phyloP scores from a whole-genome alignment of 176 grass and related monocot species.

The Oryza nivara region DNA sequence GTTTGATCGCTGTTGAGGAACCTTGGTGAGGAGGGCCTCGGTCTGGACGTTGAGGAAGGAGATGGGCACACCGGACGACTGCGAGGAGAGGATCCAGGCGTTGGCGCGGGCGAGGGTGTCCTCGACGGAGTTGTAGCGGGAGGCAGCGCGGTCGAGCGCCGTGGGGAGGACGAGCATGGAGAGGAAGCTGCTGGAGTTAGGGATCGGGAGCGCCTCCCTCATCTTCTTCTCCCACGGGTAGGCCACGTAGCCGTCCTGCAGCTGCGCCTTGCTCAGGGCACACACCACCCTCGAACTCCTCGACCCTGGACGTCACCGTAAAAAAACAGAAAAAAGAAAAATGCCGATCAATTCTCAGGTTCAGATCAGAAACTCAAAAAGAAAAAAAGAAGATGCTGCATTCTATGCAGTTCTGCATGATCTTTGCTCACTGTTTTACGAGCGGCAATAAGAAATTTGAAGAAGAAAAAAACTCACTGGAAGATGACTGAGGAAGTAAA shows the following conservation, averaged over 20 bases:
- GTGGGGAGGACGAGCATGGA: constrained; percentile 84
- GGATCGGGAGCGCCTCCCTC: constrained; percentile 70
- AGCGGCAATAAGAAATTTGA: background rate
- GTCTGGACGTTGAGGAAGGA: constrained; percentile 88
- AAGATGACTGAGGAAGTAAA: background rate
- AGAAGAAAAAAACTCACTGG: background rate
- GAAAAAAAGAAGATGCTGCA: no score
- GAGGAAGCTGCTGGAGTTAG: constrained; percentile 77
- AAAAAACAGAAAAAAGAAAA: background rate
- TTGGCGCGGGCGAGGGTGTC: constrained; percentile 86
- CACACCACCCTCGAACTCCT: constrained; percentile 83
- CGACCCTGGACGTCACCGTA: constrained; percentile 48
- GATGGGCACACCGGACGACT: constrained; percentile 74
- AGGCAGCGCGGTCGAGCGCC: constrained; percentile 60
- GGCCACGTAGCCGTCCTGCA: constrained; percentile 87
- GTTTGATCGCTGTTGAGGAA: background rate
- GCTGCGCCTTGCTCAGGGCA: constrained; percentile 80
- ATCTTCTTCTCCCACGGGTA: constrained; percentile 99
- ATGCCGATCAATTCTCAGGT: background rate
- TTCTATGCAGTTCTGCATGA: background rate
- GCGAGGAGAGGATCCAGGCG: constrained; percentile 75
- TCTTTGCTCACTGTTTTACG: background rate
- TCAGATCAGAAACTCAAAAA: background rate
- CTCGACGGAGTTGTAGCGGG: constrained; percentile 80
- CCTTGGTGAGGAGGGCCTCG: constrained; percentile 94